Evolutionary conservation across 2,329 filamentous ascomycete species (phyloP), one percentile per base, ranked within the genome.

Genomic region (Cladosporium sp.): DNA sequence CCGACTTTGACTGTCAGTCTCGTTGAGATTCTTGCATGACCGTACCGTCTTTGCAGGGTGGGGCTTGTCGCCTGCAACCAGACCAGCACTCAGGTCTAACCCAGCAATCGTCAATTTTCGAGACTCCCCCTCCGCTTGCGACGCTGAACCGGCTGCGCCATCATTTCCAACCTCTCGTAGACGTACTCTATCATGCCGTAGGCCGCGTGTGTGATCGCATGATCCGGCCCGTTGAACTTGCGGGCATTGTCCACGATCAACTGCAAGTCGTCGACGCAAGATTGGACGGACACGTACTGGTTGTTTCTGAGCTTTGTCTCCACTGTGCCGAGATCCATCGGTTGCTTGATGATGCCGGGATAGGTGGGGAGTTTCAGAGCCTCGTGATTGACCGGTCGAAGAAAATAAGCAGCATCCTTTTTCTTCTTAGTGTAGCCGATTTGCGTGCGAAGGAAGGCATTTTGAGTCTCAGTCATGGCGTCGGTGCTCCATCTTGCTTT

Each of bases 391-490:
- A 98, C 95, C 0, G 95, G 90, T 49, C 88, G 85, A 69, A 87
- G 85, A 81, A 97, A 98, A 64, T 90, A 86, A 8, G 81, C 80
- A 1, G 94, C 92, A 67, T 89, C 87, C 76, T 93, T 92, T 57
- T 92, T 93, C 79, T 96, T 95, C 81, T 96, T 96, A 65, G 94
- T 84, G 61, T 90, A 88, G 36, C 88, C 89, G 59, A 94, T 80
- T 34, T 89, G 84, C 68, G 87, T 87, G 38, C 89, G 80, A 51
- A 91, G 82, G 71, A 88, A 88, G 62, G 85, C 86, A 65, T 82
- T 83, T 71, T 91, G 87, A 64, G 83, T 82, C 0, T 80, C 72
- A 1, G 88, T 88, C 63, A 92, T 85, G 1, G 81, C 76, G 57
- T 82, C 71, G 15, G 72, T 79, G 60, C 78, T 77, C 70, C 76